These are phyloP conservation scores for Adansonia rubrostipa DNA, from an alignment of 441 rosid genomes.

Conservation along the genomic window DNA sequence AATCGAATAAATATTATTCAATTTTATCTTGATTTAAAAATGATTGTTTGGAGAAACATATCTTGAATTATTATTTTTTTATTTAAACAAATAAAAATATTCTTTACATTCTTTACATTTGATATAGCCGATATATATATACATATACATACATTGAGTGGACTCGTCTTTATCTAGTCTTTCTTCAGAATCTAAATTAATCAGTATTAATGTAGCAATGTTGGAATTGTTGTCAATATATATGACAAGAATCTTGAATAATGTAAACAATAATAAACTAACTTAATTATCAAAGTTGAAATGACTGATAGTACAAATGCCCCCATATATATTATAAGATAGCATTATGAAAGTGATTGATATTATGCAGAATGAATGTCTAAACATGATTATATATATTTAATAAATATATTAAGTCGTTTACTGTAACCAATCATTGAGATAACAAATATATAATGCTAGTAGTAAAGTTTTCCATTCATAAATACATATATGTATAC, in stretches of 20 bases:
- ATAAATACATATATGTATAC: too few relatives aligned
- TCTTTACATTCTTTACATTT: background rate
- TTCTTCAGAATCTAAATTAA: background rate
- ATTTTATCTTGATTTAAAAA: background rate
- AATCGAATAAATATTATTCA: background rate
- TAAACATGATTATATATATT: background rate
- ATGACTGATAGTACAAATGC: background rate
- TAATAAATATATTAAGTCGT: background rate
- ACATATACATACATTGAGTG: background rate
- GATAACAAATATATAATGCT: background rate
- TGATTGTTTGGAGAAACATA: background rate
- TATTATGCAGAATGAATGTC: background rate
- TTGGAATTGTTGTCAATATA: background rate
- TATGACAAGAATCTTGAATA: background rate
- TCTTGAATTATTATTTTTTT: background rate
- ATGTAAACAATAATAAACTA: background rate
- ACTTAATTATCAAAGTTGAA: background rate
- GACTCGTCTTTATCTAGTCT: background rate
- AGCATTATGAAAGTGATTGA: background rate
- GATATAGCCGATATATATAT: background rate
- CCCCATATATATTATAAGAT: background rate
- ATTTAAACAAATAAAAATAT: background rate
- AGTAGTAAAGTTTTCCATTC: background rate
- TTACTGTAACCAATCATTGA: background rate
- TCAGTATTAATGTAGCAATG: background rate